Evolutionary conservation across 2,329 filamentous ascomycete species (phyloP), one percentile per base, ranked within the genome.

Genomic region (Ophiosphaerella korrae): DNA sequence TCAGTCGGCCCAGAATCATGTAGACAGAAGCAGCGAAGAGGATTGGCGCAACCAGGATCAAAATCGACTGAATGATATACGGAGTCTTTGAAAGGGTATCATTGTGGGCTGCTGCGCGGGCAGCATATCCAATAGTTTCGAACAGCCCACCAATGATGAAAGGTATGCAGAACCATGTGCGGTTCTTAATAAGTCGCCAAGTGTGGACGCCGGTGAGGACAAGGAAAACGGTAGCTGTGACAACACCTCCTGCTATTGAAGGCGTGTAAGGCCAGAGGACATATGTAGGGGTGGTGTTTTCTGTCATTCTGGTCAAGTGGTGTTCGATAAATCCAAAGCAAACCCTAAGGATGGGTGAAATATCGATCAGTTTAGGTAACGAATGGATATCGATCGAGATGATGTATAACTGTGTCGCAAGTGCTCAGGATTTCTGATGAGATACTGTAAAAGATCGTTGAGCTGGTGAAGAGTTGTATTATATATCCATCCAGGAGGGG

Each of bases 101-200:
- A 9, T 75, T 58, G 5, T 57, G 39, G 2, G 75, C 74, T 7
- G 53, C 55, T 45, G 53, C 52, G 23, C 53, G 48, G 9, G 55
- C 71, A 9, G 60, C 60, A 50, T 77, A 79, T 18, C 78, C 78
- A 13, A 74, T 68, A 3, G 67, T 58, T 57, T 80, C 75, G 23
- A 63, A 75, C 71, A 77, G 35, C 2, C 77, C 78, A 2, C 81
- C 81, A 3, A 81, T 61, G 12, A 79, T 62, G 41, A 83, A 77
- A 0, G 78, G 74, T 3, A 77, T 72, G 45, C 82, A 82, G 57
- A 81, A 84, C 76, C 80, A 82, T 9, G 75, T 77, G 31, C 74
- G 69, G 2, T 74, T 74, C 23, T 69, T 75, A 16, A 74, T 60
- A 14, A 82, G 71, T 18, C 76, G 75, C 50, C 70, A 79, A 0